Evolutionary conservation across 83 land plant species (phyloP).

Genomic region (Picea mariana): DNA sequence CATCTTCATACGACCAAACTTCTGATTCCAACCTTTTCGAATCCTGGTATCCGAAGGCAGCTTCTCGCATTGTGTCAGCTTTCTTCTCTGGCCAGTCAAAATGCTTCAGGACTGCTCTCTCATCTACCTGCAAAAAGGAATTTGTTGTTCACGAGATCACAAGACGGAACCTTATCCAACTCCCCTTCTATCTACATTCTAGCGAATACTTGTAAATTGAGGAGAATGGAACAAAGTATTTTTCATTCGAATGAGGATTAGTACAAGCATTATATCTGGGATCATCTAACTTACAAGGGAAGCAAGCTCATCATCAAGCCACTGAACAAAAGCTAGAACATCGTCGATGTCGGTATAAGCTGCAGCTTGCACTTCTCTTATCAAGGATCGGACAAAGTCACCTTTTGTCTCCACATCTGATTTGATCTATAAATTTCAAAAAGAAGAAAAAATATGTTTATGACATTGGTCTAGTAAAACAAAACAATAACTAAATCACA

Average conservation of each 20-base stretch:
- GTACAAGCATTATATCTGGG: neutral
- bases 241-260: neutral
- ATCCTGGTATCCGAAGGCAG: constrained; percentile 91
- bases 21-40: constrained; percentile 78
- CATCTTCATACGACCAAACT: constrained; percentile 61
- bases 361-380: constrained; percentile 71
- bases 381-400: constrained; percentile 73
- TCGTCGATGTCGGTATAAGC: constrained; percentile 61
- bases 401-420: constrained; percentile 88
- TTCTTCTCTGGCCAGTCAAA: constrained; percentile 97
- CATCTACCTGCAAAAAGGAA: constrained; percentile 71
- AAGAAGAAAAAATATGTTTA: neutral
- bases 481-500: constrained; percentile 5
- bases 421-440: constrained; percentile 59
- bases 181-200: no score
- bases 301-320: constrained; percentile 89
- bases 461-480: neutral
- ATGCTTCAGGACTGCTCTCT: constrained; percentile 96
- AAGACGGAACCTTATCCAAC: no score
- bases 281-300: constrained; percentile 41
- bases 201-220: no score
- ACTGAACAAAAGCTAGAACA: constrained; percentile 81
- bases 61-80: constrained; percentile 94
- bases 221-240: neutral
- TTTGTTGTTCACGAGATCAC: no score